Conservation (phyloP, 345 rosid genomes). For the Gossypium ekmanianum region DNA sequence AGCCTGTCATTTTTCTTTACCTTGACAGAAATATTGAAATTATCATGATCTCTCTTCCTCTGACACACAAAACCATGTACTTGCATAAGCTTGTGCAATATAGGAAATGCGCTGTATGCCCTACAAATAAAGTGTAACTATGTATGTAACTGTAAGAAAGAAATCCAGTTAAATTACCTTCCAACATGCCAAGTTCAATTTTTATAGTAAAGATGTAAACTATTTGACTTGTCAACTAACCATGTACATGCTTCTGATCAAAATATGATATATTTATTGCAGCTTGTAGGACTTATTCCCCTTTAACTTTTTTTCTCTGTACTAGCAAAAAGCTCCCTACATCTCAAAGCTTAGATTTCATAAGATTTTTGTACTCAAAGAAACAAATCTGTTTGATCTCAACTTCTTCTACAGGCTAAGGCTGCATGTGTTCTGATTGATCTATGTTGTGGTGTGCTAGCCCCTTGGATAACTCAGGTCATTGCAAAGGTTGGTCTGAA, state of each 20-base stretch:
- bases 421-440: conserved; percentile 79
- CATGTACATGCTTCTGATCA: background rate
- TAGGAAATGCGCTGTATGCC: background rate
- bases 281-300: conserved; percentile 1
- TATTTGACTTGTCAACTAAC: background rate
- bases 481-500: conserved; percentile 61
- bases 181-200: background rate
- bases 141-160: background rate
- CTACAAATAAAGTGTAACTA: background rate
- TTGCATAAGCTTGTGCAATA: conserved; percentile 4
- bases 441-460: conserved; percentile 65
- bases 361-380: background rate
- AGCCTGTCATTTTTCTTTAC: background rate
- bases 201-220: background rate
- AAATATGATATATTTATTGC: background rate
- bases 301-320: background rate
- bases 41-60: conserved; percentile 8
- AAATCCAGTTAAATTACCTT: background rate
- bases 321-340: background rate
- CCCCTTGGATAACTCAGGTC: conserved; percentile 74
- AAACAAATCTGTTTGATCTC: conserved; percentile 14
- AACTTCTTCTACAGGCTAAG: conserved; percentile 55
- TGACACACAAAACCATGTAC: background rate
- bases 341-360: background rate
- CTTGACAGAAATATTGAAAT: background rate